Conservation (phyloP, 2,329 filamentous ascomycete genomes). For the Lachnellula occidentalis region DNA sequence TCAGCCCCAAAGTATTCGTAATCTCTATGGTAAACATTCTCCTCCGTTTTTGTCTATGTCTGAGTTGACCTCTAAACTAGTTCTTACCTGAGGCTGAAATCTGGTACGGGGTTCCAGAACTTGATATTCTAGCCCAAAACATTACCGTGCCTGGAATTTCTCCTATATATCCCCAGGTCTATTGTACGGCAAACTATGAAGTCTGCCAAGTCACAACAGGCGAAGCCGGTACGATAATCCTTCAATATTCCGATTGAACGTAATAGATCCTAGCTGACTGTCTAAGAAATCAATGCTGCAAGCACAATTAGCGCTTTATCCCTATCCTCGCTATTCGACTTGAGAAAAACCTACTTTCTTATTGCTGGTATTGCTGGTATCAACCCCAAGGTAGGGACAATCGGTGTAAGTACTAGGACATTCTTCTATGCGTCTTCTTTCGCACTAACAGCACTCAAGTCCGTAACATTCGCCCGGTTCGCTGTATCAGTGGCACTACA, state of each 20-base stretch:
- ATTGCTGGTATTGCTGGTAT: constrained; percentile 68
- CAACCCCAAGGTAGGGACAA: constrained; percentile 59
- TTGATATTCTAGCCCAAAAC: constrained; percentile 48
- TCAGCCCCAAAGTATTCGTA: no score
- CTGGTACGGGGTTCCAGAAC: constrained; percentile 46
- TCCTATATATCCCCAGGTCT: constrained; percentile 52
- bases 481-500: constrained; percentile 68
- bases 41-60: no score
- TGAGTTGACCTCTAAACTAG: not conserved
- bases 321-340: constrained; percentile 56
- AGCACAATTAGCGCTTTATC: constrained; percentile 55
- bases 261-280: no score
- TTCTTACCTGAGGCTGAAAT: constrained; percentile 22
- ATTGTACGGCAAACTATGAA: constrained; percentile 52
- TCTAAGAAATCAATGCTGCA: constrained; percentile 62
- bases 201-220: constrained; percentile 59
- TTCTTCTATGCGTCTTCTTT: no score
- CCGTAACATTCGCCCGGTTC: constrained; percentile 61
- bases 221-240: constrained; percentile 25
- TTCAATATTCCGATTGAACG: no score
- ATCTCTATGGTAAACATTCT: no score
- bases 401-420: constrained; percentile 36
- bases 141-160: constrained; percentile 55
- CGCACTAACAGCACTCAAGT: no score
- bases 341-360: constrained; percentile 63